These are phyloP conservation scores for Acephala macrosclerotiorum DNA, from an alignment of 2,329 filamentous ascomycete genomes.

Conservation along the genomic window DNA sequence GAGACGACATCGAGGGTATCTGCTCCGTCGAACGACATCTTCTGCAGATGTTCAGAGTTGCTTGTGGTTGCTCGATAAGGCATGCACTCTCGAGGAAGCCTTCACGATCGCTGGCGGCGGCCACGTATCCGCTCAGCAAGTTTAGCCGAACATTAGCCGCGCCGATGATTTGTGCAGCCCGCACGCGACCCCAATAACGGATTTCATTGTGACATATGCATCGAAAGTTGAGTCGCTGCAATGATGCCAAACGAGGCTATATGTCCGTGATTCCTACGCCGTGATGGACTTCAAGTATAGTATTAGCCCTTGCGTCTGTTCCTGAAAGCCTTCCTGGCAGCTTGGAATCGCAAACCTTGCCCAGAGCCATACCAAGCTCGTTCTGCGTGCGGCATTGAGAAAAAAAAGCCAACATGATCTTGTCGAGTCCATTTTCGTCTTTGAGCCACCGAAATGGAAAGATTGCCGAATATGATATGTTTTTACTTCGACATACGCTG, in stretches of 20 bases:
- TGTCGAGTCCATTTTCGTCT: neutral
- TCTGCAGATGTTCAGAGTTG: neutral
- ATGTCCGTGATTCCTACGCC: neutral
- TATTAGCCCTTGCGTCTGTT: neutral
- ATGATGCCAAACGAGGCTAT: neutral
- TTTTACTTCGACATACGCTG: neutral
- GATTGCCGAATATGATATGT: neutral
- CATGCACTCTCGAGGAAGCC: neutral
- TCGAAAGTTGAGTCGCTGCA: neutral
- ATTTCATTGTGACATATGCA: neutral
- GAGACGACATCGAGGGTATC: too few relatives aligned
- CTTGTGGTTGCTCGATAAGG: neutral
- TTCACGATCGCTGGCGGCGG: neutral
- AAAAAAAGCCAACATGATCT: neutral
- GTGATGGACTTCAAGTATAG: neutral
- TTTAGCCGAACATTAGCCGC: constrained; percentile 1
- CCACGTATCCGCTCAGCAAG: neutral
- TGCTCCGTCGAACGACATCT: too few relatives aligned
- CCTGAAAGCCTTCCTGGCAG: neutral
- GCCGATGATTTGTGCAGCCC: neutral
- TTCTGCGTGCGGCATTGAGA: neutral
- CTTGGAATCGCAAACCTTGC: neutral
- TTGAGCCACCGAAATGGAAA: neutral
- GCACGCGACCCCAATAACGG: neutral
- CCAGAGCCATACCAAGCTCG: neutral